Evolutionary conservation across 129 eudicot species (phyloP).

Genomic region (Chrysanthemum lavandulifolium): DNA sequence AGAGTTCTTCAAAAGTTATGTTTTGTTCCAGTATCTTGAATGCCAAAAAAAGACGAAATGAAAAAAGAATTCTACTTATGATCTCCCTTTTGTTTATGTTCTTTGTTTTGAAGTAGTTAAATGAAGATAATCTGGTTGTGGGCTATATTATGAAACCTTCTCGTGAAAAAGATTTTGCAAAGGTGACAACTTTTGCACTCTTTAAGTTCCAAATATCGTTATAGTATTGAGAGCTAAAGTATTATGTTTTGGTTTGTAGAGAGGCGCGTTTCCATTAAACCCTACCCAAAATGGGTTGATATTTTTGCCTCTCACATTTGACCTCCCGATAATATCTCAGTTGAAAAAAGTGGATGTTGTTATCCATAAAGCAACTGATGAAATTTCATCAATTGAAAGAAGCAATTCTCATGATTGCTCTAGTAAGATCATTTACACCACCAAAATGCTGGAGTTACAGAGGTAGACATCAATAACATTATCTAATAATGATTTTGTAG

Average conservation of each 20-base stretch:
- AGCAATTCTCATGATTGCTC: constrained; percentile 18
- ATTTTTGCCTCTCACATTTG: constrained; percentile 80
- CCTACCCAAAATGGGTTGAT: constrained; percentile 72
- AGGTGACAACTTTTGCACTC: constrained; percentile 40
- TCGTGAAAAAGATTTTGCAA: constrained; percentile 93
- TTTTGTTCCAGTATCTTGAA: constrained; percentile 11
- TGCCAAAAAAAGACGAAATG: background rate
- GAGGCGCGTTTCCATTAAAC: constrained; percentile 83
- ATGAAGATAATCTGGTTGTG: constrained; percentile 42
- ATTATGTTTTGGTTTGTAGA: constrained; percentile 48
- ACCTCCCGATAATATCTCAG: constrained; percentile 65
- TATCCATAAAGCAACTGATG: constrained; percentile 97
- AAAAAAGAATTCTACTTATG: background rate
- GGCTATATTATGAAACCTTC: constrained; percentile 95
- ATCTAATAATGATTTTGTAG: background rate
- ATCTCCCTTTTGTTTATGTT: constrained; percentile 14
- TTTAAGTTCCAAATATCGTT: background rate
- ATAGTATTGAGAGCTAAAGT: constrained; percentile 12
- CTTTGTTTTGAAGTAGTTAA: constrained; percentile 53
- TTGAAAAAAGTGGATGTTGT: constrained; percentile 64
- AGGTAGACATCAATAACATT: constrained; percentile 45
- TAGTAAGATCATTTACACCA: constrained; percentile 59
- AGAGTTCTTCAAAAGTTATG: background rate
- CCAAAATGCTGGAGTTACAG: constrained; percentile 69
- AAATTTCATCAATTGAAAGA: constrained; percentile 72